Conservation (phyloP, 495 filamentous ascomycete species). For the Penicillium mononematosum region DNA sequence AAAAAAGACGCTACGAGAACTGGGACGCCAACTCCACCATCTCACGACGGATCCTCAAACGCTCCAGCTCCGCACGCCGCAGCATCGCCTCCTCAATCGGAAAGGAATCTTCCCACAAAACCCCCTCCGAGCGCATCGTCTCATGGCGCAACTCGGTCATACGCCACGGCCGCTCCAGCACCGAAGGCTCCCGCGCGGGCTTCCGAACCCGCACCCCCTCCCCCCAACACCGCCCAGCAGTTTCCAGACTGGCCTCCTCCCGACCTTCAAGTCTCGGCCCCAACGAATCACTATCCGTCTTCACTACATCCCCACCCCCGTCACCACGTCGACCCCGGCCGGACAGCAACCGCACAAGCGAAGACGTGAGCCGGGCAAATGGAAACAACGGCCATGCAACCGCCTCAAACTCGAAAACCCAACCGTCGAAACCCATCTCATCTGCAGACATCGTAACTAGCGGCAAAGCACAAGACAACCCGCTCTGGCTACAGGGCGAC, state of each 20-base stretch:
- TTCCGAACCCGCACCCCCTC: conserved; percentile 53
- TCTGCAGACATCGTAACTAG: conserved; percentile 21
- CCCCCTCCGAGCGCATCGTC: conserved; percentile 79
- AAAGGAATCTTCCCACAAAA: conserved; percentile 50
- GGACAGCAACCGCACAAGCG: conserved; percentile 27
- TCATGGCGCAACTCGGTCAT: conserved; percentile 83
- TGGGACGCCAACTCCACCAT: conserved; percentile 68
- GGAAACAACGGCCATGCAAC: conserved; percentile 5
- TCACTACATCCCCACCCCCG: conserved; percentile 37
- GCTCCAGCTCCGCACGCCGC: conserved; percentile 62
- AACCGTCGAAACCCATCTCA: conserved; percentile 12
- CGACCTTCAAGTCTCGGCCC: conserved; percentile 27
- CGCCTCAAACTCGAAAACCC: neutral
- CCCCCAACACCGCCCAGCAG: conserved; percentile 38
- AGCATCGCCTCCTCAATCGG: conserved; percentile 50
- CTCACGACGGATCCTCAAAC: conserved; percentile 69
- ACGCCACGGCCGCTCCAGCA: conserved; percentile 51
- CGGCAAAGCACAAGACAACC: conserved; percentile 37
- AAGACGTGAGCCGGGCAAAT: conserved; percentile 2
- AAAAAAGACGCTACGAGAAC: conserved; percentile 53
- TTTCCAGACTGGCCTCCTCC: conserved; percentile 22
- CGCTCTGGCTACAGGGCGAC: conserved; percentile 52
- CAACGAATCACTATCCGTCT: conserved; percentile 31
- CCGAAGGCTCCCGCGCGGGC: conserved; percentile 48
- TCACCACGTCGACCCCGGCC: conserved; percentile 36